Evolutionary conservation across 2,329 filamentous ascomycete genomes (phyloP).

Genomic region (Meredithiella fracta): DNA sequence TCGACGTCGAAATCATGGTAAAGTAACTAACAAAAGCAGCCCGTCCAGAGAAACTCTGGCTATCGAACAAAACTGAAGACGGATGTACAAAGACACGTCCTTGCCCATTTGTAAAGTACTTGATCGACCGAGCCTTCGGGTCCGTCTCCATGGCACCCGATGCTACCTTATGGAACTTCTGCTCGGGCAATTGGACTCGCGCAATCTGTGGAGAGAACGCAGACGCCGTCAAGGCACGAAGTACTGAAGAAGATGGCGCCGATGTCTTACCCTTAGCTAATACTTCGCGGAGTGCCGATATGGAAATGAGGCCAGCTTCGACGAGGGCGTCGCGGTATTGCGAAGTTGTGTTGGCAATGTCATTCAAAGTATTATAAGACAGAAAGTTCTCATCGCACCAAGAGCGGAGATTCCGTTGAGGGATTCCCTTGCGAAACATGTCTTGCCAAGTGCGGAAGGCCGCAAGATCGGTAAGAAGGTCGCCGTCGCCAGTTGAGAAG

Average conservation of each 20-base stretch:
- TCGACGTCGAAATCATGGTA: constrained; percentile 76
- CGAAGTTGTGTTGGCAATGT: constrained; percentile 70
- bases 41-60: constrained; percentile 58
- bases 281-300: constrained; percentile 12
- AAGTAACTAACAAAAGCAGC: constrained; percentile 79
- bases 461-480: constrained; percentile 71
- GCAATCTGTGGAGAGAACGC: constrained; percentile 76
- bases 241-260: constrained; percentile 27
- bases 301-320: constrained; percentile 63
- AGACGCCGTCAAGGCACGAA: constrained; percentile 55
- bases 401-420: constrained; percentile 46
- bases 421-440: constrained; percentile 40
- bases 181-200: constrained; percentile 83
- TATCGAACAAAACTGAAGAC: constrained; percentile 68
- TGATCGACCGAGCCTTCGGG: constrained; percentile 79
- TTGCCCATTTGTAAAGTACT: constrained; percentile 76
- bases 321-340: constrained; percentile 77
- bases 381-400: constrained; percentile 84
- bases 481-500: constrained; percentile 67
- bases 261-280: constrained; percentile 19
- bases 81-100: constrained; percentile 88
- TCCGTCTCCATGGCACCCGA: constrained; percentile 85
- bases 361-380: constrained; percentile 64
- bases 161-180: constrained; percentile 79
- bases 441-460: constrained; percentile 72